Evolutionary conservation across 75 land plant genomes (phyloP).

Genomic region (Pinus albicaulis): DNA sequence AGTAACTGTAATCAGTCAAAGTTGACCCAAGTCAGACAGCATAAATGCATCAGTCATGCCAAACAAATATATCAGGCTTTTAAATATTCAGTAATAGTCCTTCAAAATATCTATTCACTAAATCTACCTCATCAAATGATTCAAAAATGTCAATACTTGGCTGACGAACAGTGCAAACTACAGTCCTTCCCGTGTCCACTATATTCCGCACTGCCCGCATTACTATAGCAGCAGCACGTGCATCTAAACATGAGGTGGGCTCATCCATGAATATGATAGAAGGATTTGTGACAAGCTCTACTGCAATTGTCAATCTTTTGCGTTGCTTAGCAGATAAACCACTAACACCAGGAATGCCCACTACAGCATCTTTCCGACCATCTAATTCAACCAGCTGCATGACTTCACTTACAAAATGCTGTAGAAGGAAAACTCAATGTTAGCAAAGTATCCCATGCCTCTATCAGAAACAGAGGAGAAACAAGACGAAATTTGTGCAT

Average conservation of each 20-base stretch:
- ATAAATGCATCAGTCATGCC: background rate
- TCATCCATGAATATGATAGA: constrained; percentile 28
- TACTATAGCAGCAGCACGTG: constrained; percentile 27
- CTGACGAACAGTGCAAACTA: constrained; percentile 31
- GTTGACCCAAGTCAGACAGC: background rate
- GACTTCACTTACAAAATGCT: constrained; percentile 17
- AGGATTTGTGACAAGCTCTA: constrained; percentile 19
- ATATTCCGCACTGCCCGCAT: constrained; percentile 15
- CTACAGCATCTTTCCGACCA: constrained; percentile 17
- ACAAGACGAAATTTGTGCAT: constrained; percentile 13
- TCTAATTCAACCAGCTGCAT: constrained; percentile 25
- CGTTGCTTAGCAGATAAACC: constrained; percentile 29
- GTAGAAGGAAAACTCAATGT: constrained; percentile 14
- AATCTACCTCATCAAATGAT: constrained; percentile 25
- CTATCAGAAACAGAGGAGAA: constrained; percentile 25
- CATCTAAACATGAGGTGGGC: constrained; percentile 30
- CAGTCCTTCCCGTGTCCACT: constrained; percentile 19
- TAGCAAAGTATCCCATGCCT: constrained; percentile 18
- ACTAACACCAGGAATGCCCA: constrained; percentile 28
- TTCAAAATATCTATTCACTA: background rate
- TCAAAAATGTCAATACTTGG: constrained; percentile 31
- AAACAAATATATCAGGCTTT: background rate
- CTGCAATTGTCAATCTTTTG: constrained; percentile 23
- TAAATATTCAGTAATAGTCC: background rate
- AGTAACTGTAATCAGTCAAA: constrained; percentile 12